Evolutionary conservation across 1,284 basidiomycete species (phyloP).

Genomic region (Boletus mariae): DNA sequence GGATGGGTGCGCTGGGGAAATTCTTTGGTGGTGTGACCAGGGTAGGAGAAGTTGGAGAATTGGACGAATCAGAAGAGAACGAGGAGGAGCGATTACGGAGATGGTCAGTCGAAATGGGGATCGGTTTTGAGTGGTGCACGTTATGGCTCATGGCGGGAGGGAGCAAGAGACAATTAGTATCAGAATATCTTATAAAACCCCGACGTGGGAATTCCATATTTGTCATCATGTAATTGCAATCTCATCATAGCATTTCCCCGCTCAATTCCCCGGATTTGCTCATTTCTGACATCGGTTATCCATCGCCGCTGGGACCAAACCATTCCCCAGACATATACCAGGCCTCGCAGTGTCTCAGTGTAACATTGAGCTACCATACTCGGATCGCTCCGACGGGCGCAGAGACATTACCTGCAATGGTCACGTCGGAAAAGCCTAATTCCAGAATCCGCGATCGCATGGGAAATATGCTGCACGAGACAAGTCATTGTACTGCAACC

Average conservation of each 20-base stretch:
- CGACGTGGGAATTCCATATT: slow-evolving; percentile 31
- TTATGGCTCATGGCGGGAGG: slow-evolving; percentile 12
- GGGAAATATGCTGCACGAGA: too few species aligned
- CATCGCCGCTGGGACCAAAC: too few species aligned
- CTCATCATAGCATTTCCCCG: neutral
- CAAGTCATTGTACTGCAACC: too few species aligned
- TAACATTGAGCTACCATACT: too few species aligned
- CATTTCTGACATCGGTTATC: neutral
- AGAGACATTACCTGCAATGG: too few species aligned
- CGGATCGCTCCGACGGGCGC: too few species aligned
- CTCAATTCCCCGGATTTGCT: neutral
- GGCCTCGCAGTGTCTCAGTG: too few species aligned
- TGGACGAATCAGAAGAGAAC: slow-evolving; percentile 51
- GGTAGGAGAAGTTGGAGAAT: slow-evolving; percentile 47
- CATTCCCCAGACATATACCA: too few species aligned
- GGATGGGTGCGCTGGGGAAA: slow-evolving; percentile 38
- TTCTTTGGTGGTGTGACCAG: slow-evolving; percentile 37
- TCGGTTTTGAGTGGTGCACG: slow-evolving; percentile 57
- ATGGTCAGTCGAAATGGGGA: slow-evolving; percentile 49
- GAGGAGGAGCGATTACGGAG: slow-evolving; percentile 52
- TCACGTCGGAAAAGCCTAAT: too few species aligned
- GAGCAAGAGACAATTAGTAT: neutral
- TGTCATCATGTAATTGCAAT: slow-evolving; percentile 3
- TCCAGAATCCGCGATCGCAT: too few species aligned
- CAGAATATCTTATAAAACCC: slow-evolving; percentile 20